These are phyloP conservation scores for Fragilaria crotonensis DNA, from an alignment of 108 stramenopile genomes.

Conservation along the genomic window DNA sequence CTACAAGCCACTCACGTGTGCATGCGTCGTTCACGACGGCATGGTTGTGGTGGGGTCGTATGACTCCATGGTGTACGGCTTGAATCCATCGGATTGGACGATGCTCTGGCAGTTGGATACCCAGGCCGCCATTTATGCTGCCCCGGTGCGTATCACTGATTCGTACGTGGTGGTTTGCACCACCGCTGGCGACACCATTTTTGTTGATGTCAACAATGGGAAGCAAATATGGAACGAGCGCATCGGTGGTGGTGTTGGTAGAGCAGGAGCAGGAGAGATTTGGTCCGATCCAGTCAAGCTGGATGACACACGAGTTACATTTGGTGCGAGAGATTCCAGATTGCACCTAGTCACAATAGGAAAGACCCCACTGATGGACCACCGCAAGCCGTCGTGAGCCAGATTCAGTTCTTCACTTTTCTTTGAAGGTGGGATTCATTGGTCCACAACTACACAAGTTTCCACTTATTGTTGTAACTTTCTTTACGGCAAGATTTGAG, in stretches of 20 bases:
- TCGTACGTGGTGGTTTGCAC: slow-evolving; percentile 10
- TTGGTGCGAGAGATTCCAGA: slow-evolving; percentile 24
- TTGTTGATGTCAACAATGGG: slow-evolving; percentile 3
- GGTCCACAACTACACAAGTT: too few species aligned
- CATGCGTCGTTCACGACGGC: slow-evolving; percentile 1
- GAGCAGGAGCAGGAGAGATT: slow-evolving; percentile 12
- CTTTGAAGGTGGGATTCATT: too few species aligned
- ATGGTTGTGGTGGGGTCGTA: slow-evolving; percentile 17
- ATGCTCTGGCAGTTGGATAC: slow-evolving; percentile 12
- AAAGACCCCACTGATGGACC: too few species aligned
- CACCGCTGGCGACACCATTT: slow-evolving; percentile 17
- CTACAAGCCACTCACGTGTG: slow-evolving; percentile 10
- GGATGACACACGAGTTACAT: not conserved
- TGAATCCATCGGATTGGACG: not conserved
- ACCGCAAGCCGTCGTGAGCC: too few species aligned
- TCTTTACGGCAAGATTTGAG: too few species aligned
- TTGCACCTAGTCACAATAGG: too few species aligned
- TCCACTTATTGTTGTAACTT: too few species aligned
- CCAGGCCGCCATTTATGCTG: slow-evolving; percentile 16
- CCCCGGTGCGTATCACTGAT: not conserved
- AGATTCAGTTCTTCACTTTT: too few species aligned
- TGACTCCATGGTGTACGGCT: slow-evolving; percentile 18
- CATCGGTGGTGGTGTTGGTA: not conserved
- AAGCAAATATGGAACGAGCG: slow-evolving; percentile 6
- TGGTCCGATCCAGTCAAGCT: slow-evolving; percentile 9